These are phyloP conservation scores for Skeletonema grethae DNA, from an alignment of 108 stramenopile species.

Conservation along the genomic window DNA sequence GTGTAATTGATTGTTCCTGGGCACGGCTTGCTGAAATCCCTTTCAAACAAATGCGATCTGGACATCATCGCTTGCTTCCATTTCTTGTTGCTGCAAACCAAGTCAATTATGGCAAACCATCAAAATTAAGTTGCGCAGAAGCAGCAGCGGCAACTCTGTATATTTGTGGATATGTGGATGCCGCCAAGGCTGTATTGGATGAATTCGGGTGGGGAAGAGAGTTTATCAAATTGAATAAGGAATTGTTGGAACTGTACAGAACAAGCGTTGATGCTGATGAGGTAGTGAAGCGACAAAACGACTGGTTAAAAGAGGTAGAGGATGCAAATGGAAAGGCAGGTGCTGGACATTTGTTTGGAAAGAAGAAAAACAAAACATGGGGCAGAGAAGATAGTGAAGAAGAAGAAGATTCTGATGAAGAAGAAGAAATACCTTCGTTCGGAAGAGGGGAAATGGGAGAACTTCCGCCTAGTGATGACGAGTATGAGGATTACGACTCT, in stretches of 20 bases:
- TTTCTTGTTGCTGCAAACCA: slow-evolving; percentile 98
- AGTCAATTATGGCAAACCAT: slow-evolving; percentile 98
- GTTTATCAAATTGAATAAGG: slow-evolving; percentile 88
- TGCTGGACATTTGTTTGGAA: slow-evolving; percentile 33
- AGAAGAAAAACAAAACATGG: slow-evolving; percentile 46
- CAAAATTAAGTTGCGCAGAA: slow-evolving; percentile 89
- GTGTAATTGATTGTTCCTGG: slow-evolving; percentile 99
- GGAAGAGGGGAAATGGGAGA: slow-evolving; percentile 49
- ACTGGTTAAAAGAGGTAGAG: slow-evolving; percentile 75
- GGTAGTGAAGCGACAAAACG: slow-evolving; percentile 85
- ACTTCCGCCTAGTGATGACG: slow-evolving; percentile 59
- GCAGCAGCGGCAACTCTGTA: slow-evolving; percentile 90
- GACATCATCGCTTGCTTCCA: slow-evolving; percentile 95
- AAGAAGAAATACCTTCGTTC: slow-evolving; percentile 33
- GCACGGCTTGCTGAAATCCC: slow-evolving; percentile 93
- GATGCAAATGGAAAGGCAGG: slow-evolving; percentile 48
- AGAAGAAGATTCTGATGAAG: slow-evolving; percentile 29
- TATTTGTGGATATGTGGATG: slow-evolving; percentile 88
- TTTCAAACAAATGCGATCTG: slow-evolving; percentile 88
- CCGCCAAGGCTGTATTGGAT: slow-evolving; percentile 84
- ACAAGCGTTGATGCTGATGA: slow-evolving; percentile 70
- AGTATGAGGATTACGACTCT: slow-evolving; percentile 53
- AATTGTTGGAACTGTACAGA: slow-evolving; percentile 87
- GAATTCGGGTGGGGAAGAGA: slow-evolving; percentile 97
- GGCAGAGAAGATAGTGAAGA: slow-evolving; percentile 34